Base-by-base conservation (phyloP, 2,329 filamentous ascomycete species). In the Ascochyta viciae-villosae region DNA sequence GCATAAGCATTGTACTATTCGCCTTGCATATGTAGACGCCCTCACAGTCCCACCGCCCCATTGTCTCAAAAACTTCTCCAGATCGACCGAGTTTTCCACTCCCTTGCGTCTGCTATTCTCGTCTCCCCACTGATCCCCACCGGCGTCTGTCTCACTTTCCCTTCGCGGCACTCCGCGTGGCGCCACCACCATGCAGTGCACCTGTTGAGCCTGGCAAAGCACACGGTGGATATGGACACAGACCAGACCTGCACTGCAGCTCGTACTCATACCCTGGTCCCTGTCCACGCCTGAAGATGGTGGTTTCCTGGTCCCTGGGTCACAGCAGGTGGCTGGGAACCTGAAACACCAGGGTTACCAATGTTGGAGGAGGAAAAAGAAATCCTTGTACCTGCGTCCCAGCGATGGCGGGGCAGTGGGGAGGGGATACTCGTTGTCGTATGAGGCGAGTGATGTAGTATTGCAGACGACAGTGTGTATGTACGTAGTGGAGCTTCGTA, bases 281-380 rank as follows among this genome's bases (percentile, higher is more conserved):
- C 16, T 29, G 38, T 35, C 31, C 8, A 41, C 31, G 38, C 37
- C 27, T 37, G 8, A 5, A 43, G 19, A 23, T 31, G 13, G 40
- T 51, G 33, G 16, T 37, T 51, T 51, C 49, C 49, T 19, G 49
- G 49, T 51, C 49, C 41, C 34, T 45, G 49, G 49, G 49, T 44
- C 33, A 50, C 48, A 38, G 40, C 48, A 44, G 48, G 48, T 39
- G 40, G 49, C 49, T 44, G 49, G 39, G 13, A 33, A 24, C 12
- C 15, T 42, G 50, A 42, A 53, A 53, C 49, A 9, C 8, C 29
- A 47, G 43, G 50, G 43, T 33, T 8, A 16, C 34, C 8, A 38
- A 16, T 8, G 15, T n/a, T 26, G 40, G 46, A 22, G 33, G 23
- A 13, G 9, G 15, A 39, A 24, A 38, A 53, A 31, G 31, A 16